Evolutionary conservation across 2,329 filamentous ascomycete genomes (phyloP).

Genomic region (Tolypocladium paradoxum): DNA sequence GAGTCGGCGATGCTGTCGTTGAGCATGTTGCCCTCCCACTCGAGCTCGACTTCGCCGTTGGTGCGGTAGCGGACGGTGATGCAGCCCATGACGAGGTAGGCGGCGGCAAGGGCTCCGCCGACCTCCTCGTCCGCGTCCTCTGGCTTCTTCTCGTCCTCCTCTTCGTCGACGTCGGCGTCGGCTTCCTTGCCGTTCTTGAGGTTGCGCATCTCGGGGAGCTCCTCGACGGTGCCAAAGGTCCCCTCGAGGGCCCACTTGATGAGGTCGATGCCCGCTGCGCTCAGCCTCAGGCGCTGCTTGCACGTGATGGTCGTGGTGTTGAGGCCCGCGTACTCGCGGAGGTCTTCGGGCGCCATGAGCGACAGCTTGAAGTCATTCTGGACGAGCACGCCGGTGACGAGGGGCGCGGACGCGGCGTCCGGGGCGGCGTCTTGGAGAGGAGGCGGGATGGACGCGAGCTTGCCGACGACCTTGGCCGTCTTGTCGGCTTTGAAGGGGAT

Average conservation of each 20-base stretch:
- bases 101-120: conserved; percentile 37
- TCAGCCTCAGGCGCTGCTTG: conserved; percentile 80
- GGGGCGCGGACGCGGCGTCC: conserved; percentile 25
- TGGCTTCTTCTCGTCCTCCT: conserved; percentile 22
- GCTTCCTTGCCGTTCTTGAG: conserved; percentile 15
- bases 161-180: conserved; percentile 25
- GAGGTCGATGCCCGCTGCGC: conserved; percentile 78
- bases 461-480: conserved; percentile 89
- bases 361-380: conserved; percentile 98
- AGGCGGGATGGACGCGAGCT: conserved; percentile 71
- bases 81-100: conserved; percentile 78
- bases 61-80: conserved; percentile 68
- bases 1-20: conserved; percentile 98
- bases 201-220: conserved; percentile 42
- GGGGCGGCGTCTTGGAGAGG: conserved; percentile 32
- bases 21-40: conserved; percentile 97
- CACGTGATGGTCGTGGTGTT: conserved; percentile 92
- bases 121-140: conserved; percentile 58
- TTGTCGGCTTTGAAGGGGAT: conserved; percentile 97
- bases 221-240: conserved; percentile 81
- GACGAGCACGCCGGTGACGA: conserved; percentile 84
- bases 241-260: conserved; percentile 91
- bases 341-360: conserved; percentile 90
- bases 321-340: conserved; percentile 92
- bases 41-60: conserved; percentile 74